Conservation (phyloP, 1,284 basidiomycete genomes). For the Thecaphora frezii region DNA sequence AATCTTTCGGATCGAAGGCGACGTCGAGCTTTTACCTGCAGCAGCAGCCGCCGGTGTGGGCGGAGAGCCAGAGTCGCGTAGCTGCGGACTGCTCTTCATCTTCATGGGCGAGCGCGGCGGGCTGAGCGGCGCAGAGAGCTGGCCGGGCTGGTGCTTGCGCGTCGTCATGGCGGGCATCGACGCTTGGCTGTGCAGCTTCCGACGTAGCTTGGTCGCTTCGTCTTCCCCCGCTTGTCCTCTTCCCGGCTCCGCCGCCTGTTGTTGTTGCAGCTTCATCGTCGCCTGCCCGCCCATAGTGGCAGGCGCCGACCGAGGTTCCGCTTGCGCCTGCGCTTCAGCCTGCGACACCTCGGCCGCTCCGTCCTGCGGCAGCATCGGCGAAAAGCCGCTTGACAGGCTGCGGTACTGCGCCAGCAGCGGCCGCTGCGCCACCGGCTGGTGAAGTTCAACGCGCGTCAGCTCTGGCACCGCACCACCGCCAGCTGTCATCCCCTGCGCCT, state of each 20-base stretch:
- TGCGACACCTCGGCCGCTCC: no score
- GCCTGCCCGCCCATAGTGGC: constrained; percentile 19
- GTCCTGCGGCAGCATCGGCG: no score
- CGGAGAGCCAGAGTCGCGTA: constrained; percentile 4
- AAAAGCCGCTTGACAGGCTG: no score
- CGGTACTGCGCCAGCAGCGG: background rate
- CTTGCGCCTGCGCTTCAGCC: background rate
- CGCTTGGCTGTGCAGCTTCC: constrained; percentile 5
- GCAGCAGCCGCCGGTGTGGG: constrained; percentile 4
- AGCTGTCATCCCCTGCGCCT: background rate
- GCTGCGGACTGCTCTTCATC: constrained; percentile 41
- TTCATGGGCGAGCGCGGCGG: constrained; percentile 32
- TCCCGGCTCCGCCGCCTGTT: constrained; percentile 6
- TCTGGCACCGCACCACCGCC: no score
- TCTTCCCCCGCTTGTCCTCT: background rate
- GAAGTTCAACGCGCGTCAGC: constrained; percentile 16
- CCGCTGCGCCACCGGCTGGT: constrained; percentile 11
- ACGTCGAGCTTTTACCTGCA: constrained; percentile 2
- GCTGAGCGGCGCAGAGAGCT: constrained; percentile 17
- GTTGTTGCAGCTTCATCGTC: constrained; percentile 22
- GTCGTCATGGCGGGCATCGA: constrained; percentile 8
- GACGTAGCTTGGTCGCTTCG: background rate
- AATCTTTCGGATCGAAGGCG: constrained; percentile 33
- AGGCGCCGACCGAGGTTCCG: constrained; percentile 16
- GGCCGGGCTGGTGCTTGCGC: constrained; percentile 14